Evolutionary conservation across 495 filamentous ascomycete genomes (phyloP), one percentile per base, ranked within the genome.

Genomic region (Lichina pygmaea): DNA sequence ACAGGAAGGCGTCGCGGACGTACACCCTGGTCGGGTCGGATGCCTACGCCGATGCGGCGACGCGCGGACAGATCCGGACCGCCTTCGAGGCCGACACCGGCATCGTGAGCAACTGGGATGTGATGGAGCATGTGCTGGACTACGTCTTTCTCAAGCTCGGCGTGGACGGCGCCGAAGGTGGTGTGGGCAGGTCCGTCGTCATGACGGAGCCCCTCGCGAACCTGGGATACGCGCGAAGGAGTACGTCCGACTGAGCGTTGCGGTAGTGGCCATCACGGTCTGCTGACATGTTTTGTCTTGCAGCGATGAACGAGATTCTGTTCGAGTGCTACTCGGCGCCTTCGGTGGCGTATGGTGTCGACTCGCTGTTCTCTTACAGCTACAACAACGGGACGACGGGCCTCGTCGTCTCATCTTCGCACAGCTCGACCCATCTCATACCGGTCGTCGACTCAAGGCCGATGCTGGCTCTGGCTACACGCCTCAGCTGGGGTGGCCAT

Each of bases 191-290:
- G 53, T 83, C 86, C 2, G 69, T 97, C 48, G 74, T 97, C 40
- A 91, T 97, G 83, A 95, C 89, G 0, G 89, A 97, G 58, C 77
- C 91, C 0, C 74, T 93, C 48, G 89, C 86, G 8, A 93, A 93
- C 57, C 59, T 89, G 45, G 70, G 66, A 17, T 95, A 97, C 57
- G 75, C 83, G 34, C 61, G 84, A 49, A 83, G 78, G 62, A 81
- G 85, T 92, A 59, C 49, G 77, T 65, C 43, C 4, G 30, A 11
- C 30, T 10, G 13, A 16, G 13, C 11, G 0, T 43, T 43, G 9
- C 6, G 1, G 6, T 11, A 44, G 10, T 31, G 6, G 13, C 42
- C n/a, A 5, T 5, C 42, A 17, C 10, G 8, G 11, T 17, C 36
- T 30, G 36, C 6, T 12, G 10, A 17, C 7, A 44, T 7, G 12